Percentiles rank a stretch among this genome's conserved stretches.
Evolutionary conservation across 2,329 filamentous ascomycete species (phyloP).

Genomic region (Phyllosticta paracitricarpa): DNA sequence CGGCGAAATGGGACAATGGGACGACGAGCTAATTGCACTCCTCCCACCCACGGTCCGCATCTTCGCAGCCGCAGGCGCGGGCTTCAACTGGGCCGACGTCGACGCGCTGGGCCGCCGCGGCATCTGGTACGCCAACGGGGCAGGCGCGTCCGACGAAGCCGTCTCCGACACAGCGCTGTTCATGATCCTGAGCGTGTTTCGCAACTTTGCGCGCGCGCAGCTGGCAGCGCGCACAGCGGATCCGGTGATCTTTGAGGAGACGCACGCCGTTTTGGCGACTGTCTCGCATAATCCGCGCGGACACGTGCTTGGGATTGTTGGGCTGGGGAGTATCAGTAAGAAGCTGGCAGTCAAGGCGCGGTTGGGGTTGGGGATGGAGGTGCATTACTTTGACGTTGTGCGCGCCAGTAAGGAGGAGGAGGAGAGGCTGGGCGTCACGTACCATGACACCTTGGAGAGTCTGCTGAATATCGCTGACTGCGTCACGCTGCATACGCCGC

Average conservation of each 20-base stretch:
- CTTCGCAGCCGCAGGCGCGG: constrained; percentile 13
- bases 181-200: constrained; percentile 28
- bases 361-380: constrained; percentile 12
- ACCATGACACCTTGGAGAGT: constrained; percentile 18
- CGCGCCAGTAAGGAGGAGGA: constrained; percentile 19
- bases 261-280: constrained; percentile 9
- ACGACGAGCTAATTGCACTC: constrained; percentile 12
- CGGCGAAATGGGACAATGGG: constrained; percentile 15
- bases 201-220: constrained; percentile 12
- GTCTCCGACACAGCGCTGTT: constrained; percentile 35
- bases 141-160: constrained; percentile 34
- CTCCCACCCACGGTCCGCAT: constrained; percentile 11
- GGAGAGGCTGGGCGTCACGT: constrained; percentile 19
- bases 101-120: constrained; percentile 8
- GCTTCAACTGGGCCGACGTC: constrained; percentile 15
- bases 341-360: constrained; percentile 19
- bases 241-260: constrained; percentile 7
- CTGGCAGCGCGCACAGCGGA: constrained; percentile 12
- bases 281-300: constrained; percentile 11
- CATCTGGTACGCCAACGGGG: constrained; percentile 33
- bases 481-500: constrained; percentile 25
- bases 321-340: constrained; percentile 24
- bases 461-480: constrained; percentile 26
- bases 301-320: constrained; percentile 13
- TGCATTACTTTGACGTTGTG: constrained; percentile 13